Conservation (phyloP, 164 flowering plant species). For the Houttuynia cordata region DNA sequence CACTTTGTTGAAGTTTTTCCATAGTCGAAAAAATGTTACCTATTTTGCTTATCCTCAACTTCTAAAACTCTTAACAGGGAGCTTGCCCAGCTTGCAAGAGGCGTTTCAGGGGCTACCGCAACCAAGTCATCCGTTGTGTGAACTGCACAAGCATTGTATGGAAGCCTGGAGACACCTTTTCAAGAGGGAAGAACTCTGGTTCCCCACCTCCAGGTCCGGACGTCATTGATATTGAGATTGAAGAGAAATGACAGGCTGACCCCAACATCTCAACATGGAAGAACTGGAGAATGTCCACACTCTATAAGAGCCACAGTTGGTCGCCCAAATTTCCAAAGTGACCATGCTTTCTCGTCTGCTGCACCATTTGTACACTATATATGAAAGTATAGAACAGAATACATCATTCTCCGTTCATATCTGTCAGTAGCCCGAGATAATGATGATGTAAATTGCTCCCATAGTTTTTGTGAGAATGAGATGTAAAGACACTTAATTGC, state of each 20-base stretch:
- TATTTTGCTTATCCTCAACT: not conserved
- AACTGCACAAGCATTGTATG: constrained; percentile 83
- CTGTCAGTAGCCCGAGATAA: too few relatives aligned
- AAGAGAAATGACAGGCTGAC: constrained; percentile 45
- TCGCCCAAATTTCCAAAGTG: too few relatives aligned
- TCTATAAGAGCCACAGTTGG: too few relatives aligned
- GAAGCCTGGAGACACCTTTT: constrained; percentile 68
- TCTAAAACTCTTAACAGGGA: constrained; percentile 38
- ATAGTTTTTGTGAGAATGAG: too few relatives aligned
- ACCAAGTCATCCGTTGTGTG: constrained; percentile 50
- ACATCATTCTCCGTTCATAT: too few relatives aligned
- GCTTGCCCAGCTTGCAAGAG: constrained; percentile 78
- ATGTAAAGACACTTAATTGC: too few relatives aligned
- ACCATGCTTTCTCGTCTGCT: too few relatives aligned
- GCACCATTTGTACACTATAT: too few relatives aligned
- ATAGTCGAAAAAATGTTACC: not conserved
- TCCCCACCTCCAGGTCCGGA: constrained; percentile 41
- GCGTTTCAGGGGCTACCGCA: constrained; percentile 56
- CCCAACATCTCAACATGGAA: too few relatives aligned
- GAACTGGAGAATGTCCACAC: too few relatives aligned
- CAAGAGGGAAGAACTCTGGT: constrained; percentile 21
- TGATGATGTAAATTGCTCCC: too few relatives aligned
- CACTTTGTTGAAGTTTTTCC: not conserved
- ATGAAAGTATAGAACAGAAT: too few relatives aligned
- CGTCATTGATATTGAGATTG: constrained; percentile 82